Base-by-base conservation (phyloP, 345 rosid species). In the Rhizophora mangle region DNA sequence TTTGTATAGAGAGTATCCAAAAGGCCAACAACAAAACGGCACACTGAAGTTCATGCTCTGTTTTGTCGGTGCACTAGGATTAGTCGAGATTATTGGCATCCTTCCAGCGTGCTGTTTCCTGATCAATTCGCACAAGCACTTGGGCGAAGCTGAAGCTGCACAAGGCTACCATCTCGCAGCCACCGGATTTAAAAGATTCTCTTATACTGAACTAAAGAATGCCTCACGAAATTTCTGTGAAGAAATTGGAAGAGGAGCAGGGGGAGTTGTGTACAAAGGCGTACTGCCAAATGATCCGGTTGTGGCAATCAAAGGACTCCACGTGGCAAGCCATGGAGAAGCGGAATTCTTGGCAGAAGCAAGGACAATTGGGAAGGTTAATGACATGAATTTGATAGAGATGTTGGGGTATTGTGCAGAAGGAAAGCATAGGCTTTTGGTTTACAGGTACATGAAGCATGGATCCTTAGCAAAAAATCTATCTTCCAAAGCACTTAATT, bases 261-360 rank as follows among this genome's bases (percentile, higher is more conserved):
- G 55, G 0, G 78, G 81, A 13, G 61, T 69, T 4, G 75, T 78
- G 24, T 74, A 69, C 60, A 74, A 78, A 62, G 81, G 65, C 27
- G 47, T 19, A n/a, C 39, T 78, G 6, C 10, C 75, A 0, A 69
- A 73, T 61, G 43, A 54, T 20, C 31, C 64, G 36, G 54, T 32
- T 19, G 75, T 54, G 9, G 78, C 81, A 8, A 56, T 78, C 60
- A 78, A 78, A 64, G 39, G 62, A 8, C 72, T 74, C 9, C 54
- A 55, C 16, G 75, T 61, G 11, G 75, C 74, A 5, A 46, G 46
- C 36, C 71, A 67, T 43, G 78, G 78, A 18, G 81, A 78, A 56
- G 78, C 70, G 3, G 81, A 69, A 55, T 78, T 78, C 66, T 62
- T 73, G 6, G 78, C 75, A 31, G 81, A 78, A 72, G 75, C 73